Conservation (phyloP, 495 filamentous ascomycete genomes). For the Pseudoneurospora amorphoporcata region DNA sequence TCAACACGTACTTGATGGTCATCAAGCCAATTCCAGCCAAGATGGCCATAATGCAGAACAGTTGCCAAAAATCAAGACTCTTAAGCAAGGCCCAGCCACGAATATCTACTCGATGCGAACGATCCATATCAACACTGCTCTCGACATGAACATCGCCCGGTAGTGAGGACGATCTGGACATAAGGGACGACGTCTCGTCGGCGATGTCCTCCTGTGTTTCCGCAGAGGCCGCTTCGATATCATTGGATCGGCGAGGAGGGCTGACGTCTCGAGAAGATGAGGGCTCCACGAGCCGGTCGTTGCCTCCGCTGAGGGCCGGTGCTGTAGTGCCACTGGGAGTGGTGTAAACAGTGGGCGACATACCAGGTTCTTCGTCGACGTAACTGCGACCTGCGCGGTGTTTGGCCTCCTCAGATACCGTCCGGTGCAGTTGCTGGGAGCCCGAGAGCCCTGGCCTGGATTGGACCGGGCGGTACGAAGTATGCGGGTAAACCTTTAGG, state of each 20-base stretch:
- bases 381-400: background rate
- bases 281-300: slow-evolving; percentile 3
- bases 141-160: slow-evolving; percentile 38
- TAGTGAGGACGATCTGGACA: slow-evolving; percentile 50
- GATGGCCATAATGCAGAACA: slow-evolving; percentile 76
- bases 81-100: slow-evolving; percentile 71
- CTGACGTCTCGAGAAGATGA: background rate
- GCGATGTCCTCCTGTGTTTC: slow-evolving; percentile 22
- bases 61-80: slow-evolving; percentile 76
- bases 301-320: slow-evolving; percentile 4
- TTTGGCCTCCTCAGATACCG: background rate
- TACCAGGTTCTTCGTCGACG: slow-evolving; percentile 29
- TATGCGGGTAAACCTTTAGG: slow-evolving; percentile 60
- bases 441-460: slow-evolving; percentile 43
- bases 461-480: slow-evolving; percentile 57
- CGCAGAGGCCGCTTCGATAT: slow-evolving; percentile 5
- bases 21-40: slow-evolving; percentile 90
- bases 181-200: slow-evolving; percentile 78
- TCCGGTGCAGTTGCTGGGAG: slow-evolving; percentile 45
- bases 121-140: slow-evolving; percentile 47
- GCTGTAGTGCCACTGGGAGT: background rate
- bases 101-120: slow-evolving; percentile 71
- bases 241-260: slow-evolving; percentile 2
- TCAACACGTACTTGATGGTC: slow-evolving; percentile 84
- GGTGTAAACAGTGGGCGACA: background rate